Percentiles rank a stretch among this genome's conserved stretches.
Evolutionary conservation across 1,284 basidiomycete genomes (phyloP).

Genomic region (Lignosus rhinocerotis): DNA sequence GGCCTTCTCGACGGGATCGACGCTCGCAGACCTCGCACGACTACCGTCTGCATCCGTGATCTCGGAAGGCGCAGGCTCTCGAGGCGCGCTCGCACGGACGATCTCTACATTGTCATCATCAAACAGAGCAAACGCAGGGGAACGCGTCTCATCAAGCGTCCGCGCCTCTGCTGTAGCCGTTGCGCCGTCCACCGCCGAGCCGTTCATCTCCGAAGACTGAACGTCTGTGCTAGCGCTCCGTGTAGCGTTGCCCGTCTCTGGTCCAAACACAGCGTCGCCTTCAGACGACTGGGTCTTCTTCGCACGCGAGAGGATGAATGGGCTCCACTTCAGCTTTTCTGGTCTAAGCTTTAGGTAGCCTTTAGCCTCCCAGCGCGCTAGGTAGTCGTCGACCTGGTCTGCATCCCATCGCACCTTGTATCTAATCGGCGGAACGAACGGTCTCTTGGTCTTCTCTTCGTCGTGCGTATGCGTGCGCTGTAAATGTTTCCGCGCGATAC

Average conservation of each 20-base stretch:
- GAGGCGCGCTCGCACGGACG: constrained; percentile 17
- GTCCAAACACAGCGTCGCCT: constrained; percentile 26
- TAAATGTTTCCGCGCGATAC: constrained; percentile 59
- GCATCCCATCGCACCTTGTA: constrained; percentile 82
- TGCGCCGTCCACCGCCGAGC: neutral
- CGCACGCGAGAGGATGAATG: constrained; percentile 76
- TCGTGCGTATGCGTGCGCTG: constrained; percentile 59
- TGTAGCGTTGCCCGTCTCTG: constrained; percentile 23
- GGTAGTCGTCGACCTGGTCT: constrained; percentile 64
- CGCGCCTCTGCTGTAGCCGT: constrained; percentile 10
- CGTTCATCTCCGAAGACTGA: constrained; percentile 1
- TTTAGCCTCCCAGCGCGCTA: constrained; percentile 77
- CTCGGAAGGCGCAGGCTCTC: constrained; percentile 9
- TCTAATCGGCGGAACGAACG: constrained; percentile 68
- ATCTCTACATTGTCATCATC: constrained; percentile 32
- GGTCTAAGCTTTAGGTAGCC: constrained; percentile 81
- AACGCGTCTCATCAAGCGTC: constrained; percentile 9
- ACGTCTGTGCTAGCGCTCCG: constrained; percentile 21
- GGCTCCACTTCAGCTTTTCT: constrained; percentile 93
- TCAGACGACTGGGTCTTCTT: constrained; percentile 44
- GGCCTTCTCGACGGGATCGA: constrained; percentile 6
- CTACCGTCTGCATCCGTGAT: neutral
- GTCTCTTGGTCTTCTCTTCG: constrained; percentile 46
- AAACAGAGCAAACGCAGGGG: constrained; percentile 29
- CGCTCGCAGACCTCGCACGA: constrained; percentile 11